These are phyloP conservation scores for Parathielavia appendiculata DNA, from an alignment of 495 filamentous ascomycete species.

Conservation along the genomic window DNA sequence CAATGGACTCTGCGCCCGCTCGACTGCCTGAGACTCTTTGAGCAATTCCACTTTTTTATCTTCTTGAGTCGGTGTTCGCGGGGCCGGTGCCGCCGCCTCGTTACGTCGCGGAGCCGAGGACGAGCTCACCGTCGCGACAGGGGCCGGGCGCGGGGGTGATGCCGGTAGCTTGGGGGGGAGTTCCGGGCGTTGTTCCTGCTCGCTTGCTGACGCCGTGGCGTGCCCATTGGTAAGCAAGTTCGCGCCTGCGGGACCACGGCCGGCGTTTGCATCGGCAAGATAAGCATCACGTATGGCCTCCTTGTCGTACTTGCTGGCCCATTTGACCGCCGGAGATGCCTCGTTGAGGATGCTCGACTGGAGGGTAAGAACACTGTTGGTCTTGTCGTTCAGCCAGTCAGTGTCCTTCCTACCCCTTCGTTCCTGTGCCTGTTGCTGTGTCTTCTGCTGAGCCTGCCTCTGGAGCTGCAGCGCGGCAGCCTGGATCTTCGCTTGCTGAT, in stretches of 20 bases:
- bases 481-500: constrained; percentile 89
- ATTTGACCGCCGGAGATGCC: constrained; percentile 90
- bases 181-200: constrained; percentile 30
- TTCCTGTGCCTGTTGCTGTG: constrained; percentile 37
- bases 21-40: constrained; percentile 34
- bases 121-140: constrained; percentile 12
- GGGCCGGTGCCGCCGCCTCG: constrained; percentile 18
- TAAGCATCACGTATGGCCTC: constrained; percentile 76
- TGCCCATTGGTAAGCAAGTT: constrained; percentile 32
- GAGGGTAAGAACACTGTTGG: constrained; percentile 85
- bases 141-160: constrained; percentile 15
- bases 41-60: constrained; percentile 35
- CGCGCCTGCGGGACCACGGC: constrained; percentile 48
- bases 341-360: constrained; percentile 81
- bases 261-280: constrained; percentile 63
- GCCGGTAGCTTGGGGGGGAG: constrained; percentile 34
- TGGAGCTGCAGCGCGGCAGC: constrained; percentile 79
- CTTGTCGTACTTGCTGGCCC: constrained; percentile 87
- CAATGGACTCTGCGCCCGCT: constrained; percentile 36
- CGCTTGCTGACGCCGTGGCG: constrained; percentile 23
- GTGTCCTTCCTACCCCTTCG: constrained; percentile 50
- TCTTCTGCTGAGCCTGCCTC: constrained; percentile 53
- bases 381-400: constrained; percentile 62
- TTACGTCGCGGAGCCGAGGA: constrained; percentile 13
- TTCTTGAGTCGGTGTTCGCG: constrained; percentile 15